Evolutionary conservation across 352 stramenopile genomes (phyloP).

Genomic region (Bremia lactucae): DNA sequence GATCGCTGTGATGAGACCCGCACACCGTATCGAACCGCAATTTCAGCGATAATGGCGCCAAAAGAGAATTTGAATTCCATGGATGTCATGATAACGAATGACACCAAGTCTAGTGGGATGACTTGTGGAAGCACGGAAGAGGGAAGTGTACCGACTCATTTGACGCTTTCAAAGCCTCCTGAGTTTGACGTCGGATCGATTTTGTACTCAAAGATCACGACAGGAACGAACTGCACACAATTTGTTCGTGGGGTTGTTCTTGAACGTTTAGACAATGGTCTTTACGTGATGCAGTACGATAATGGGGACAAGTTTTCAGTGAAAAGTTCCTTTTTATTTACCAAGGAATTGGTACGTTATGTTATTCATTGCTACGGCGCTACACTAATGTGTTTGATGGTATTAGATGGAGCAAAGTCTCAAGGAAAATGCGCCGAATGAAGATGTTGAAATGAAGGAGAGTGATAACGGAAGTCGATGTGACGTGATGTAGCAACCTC

Average conservation of each 20-base stretch:
- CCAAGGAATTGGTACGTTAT: slow-evolving; percentile 30
- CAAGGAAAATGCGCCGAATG: slow-evolving; percentile 4
- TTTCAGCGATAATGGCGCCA: slow-evolving; percentile 19
- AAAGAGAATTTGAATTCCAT: slow-evolving; percentile 2
- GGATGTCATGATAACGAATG: not conserved
- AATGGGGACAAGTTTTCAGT: slow-evolving; percentile 46
- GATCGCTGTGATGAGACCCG: slow-evolving; percentile 5
- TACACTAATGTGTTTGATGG: slow-evolving; percentile 2
- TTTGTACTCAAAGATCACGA: slow-evolving; percentile 35
- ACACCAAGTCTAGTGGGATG: not conserved
- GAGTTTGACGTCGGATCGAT: slow-evolving; percentile 27
- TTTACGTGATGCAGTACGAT: slow-evolving; percentile 44
- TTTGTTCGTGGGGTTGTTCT: slow-evolving; percentile 37
- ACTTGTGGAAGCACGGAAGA: not conserved
- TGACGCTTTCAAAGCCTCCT: slow-evolving; percentile 2
- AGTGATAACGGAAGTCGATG: slow-evolving; percentile 6
- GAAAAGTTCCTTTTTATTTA: slow-evolving; percentile 30
- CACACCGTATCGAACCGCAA: slow-evolving; percentile 21
- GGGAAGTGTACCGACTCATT: not conserved
- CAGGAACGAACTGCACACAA: slow-evolving; percentile 23
- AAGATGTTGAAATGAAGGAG: slow-evolving; percentile 22
- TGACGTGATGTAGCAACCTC: slow-evolving; percentile 17
- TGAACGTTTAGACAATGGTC: slow-evolving; percentile 28
- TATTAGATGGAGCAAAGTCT: slow-evolving; percentile 31
- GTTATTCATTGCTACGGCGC: not conserved